A percentile compares a stretch with the other conserved stretches of the same genome.
Conservation (phyloP, 768 basidiomycete genomes). For the Pseudohyphozyma bogoriensis region DNA sequence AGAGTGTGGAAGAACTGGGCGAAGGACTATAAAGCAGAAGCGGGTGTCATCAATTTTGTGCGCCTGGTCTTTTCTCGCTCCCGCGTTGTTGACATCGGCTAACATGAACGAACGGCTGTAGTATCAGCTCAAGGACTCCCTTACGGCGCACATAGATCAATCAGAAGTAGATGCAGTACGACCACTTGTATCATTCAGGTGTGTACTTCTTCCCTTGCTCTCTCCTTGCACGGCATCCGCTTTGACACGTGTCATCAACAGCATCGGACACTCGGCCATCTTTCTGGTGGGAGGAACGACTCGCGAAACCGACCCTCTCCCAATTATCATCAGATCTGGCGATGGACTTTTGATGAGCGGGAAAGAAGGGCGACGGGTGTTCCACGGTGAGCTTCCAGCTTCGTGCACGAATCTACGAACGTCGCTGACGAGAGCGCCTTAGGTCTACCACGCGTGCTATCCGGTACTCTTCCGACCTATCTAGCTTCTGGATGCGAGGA, state of each 20-base stretch:
- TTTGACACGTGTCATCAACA: conserved; percentile 35
- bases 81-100: too few species aligned
- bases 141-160: conserved; percentile 97
- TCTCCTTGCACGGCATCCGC: background rate
- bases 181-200: conserved; percentile 91
- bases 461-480: conserved; percentile 56
- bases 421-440: background rate
- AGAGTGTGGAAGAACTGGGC: conserved; percentile 64
- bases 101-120: background rate
- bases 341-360: conserved; percentile 93
- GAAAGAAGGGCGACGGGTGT: conserved; percentile 68
- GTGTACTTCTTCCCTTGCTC: conserved; percentile 33
- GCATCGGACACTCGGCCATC: conserved; percentile 76
- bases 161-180: conserved; percentile 87
- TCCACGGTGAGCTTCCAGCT: conserved; percentile 61
- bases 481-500: conserved; percentile 23
- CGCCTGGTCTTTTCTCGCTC: conserved; percentile 51
- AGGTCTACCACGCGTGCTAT: conserved; percentile 83
- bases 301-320: conserved; percentile 61
- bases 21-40: conserved; percentile 80
- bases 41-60: conserved; percentile 94
- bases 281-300: conserved; percentile 82
- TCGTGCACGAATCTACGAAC: background rate
- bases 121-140: conserved; percentile 52
- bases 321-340: conserved; percentile 79